Conservation (phyloP, 2,329 filamentous ascomycete species). For the Botrytis cinerea region DNA sequence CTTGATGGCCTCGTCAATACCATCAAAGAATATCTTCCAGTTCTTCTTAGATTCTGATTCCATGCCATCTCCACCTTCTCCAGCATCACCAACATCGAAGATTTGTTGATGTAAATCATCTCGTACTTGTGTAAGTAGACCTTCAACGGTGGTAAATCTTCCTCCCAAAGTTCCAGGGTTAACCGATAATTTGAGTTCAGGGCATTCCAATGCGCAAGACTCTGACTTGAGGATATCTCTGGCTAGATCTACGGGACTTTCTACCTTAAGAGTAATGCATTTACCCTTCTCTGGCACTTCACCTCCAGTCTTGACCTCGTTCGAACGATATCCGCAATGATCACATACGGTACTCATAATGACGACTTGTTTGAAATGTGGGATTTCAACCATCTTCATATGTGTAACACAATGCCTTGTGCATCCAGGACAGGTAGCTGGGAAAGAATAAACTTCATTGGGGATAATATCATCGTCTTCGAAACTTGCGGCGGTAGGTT, state of each 20-base stretch:
- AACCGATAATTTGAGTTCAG: constrained; percentile 82
- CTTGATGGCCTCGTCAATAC: constrained; percentile 74
- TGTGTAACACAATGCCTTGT: constrained; percentile 83
- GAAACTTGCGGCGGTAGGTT: constrained; percentile 46
- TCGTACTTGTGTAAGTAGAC: constrained; percentile 86
- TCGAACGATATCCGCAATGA: constrained; percentile 89
- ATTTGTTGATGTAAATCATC: constrained; percentile 87
- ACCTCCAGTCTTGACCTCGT: constrained; percentile 97
- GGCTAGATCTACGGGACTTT: constrained; percentile 70
- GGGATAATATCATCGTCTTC: constrained; percentile 77
- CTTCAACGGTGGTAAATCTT: constrained; percentile 95
- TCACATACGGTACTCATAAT: constrained; percentile 94
- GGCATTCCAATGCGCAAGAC: constrained; percentile 82
- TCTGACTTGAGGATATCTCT: constrained; percentile 97
- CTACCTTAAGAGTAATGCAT: constrained; percentile 76
- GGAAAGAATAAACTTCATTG: constrained; percentile 91
- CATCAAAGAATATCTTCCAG: constrained; percentile 81
- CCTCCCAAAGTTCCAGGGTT: constrained; percentile 94
- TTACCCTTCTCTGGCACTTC: constrained; percentile 84
- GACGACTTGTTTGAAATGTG: constrained; percentile 95
- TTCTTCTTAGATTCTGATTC: constrained; percentile 61
- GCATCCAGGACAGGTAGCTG: constrained; percentile 89
- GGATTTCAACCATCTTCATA: constrained; percentile 99
- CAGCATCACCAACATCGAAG: constrained; percentile 67
- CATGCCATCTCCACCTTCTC: constrained; percentile 77